Base-by-base conservation (phyloP, 2,329 filamentous ascomycete species). In the Ophiostoma pallidulum region DNA sequence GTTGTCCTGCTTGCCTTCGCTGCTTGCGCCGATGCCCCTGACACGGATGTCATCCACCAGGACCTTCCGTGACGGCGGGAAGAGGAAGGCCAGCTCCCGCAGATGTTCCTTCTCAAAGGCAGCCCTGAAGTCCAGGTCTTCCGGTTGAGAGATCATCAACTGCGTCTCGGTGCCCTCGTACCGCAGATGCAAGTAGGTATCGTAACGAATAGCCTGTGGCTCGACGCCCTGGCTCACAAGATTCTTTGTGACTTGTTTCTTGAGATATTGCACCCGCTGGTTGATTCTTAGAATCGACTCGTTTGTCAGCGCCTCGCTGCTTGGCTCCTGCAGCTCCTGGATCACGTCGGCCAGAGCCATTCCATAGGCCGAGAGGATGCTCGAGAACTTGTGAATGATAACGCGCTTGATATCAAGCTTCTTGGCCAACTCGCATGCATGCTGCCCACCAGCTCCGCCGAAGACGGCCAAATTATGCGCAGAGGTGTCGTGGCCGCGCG, bases 291-390 rank as follows among this genome's bases (percentile, higher is more conserved):
- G 77, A 9, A 73, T 60, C 14, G 81, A 77, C 1, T 6, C 28
- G 12, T 73, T 72, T 74, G 78, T 81, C 4, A 82, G 66, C 10
- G 71, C 69, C 3, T 46, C 43, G 8, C 79, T 80, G 29, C 82
- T 76, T 4, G 85, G 84, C 59, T 90, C 86, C 59, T 95, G 90
- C 14, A 83, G 75, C 65, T 96, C 90, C 53, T 95, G 86, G 0
- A 95, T 89, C 0, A 95, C 88, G 58, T 96, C 89, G 12, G 90
- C 90, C 4, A 95, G 68, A 0, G 89, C 87, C 86, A 94, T 94
- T 4, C 89, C 89, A 55, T 94, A 94, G 0, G 89, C 89, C 0
- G 87, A 94, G 0, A 94, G 71, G 0, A 95, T 85, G 0, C 86
- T 92, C 0, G 87, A 94, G 61, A 94, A 92, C 43, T 84, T 73